phyloP scores from a whole-genome alignment of 108 stramenopile species.

The Nitzschia sp. region DNA sequence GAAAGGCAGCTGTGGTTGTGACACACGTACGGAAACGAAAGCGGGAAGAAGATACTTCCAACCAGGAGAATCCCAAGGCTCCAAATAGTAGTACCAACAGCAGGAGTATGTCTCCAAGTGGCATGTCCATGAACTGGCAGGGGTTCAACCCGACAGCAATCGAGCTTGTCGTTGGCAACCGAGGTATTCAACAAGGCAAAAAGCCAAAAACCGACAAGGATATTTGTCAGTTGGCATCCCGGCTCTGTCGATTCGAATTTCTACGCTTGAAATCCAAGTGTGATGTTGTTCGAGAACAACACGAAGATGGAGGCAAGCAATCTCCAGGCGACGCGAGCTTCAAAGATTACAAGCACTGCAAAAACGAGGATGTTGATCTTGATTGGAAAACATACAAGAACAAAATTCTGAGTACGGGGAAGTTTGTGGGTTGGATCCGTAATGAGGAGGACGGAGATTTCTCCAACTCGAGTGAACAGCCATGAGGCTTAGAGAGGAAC shows the following conservation, averaged over 20 bases:
- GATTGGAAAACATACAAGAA: slow-evolving; percentile 15
- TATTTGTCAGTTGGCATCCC: slow-evolving; percentile 46
- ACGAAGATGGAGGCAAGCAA: neutral
- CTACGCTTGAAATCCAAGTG: neutral
- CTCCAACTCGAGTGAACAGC: neutral
- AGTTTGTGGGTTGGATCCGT: slow-evolving; percentile 31
- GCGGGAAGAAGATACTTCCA: slow-evolving; percentile 9
- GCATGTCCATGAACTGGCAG: slow-evolving; percentile 52
- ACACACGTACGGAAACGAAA: neutral
- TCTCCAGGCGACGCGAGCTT: neutral
- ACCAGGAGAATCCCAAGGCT: neutral
- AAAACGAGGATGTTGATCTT: neutral
- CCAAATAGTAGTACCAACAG: slow-evolving; percentile 49
- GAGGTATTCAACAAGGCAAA: slow-evolving; percentile 76
- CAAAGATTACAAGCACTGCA: slow-evolving; percentile 19
- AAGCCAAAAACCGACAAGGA: slow-evolving; percentile 64
- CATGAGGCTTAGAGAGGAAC: slow-evolving; percentile 29
- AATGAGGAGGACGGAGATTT: slow-evolving; percentile 9
- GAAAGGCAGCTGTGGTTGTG: slow-evolving; percentile 15
- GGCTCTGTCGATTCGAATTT: slow-evolving; percentile 58
- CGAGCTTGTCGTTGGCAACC: slow-evolving; percentile 77
- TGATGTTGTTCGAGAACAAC: neutral
- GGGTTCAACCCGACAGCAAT: slow-evolving; percentile 27
- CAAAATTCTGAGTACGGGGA: slow-evolving; percentile 9
- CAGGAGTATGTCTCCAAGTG: slow-evolving; percentile 36